A percentile compares a stretch with the other conserved stretches of the same genome.
phyloP scores from a whole-genome alignment of 1,139 yeast genomes.

The Pichia inconspicua region DNA sequence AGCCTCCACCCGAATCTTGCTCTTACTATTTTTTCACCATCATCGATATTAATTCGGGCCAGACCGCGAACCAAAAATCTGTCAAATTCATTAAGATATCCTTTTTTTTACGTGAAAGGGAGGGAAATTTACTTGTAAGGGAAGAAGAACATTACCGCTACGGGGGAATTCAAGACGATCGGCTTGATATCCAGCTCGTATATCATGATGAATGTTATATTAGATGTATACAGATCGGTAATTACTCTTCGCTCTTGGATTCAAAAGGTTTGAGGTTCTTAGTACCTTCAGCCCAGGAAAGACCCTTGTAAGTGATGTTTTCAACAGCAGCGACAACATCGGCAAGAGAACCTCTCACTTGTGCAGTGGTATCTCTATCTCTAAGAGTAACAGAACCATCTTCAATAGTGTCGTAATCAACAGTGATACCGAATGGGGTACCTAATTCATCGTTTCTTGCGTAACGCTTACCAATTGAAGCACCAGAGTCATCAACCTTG shows the following conservation, averaged over 20 bases:
- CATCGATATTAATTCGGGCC: neutral
- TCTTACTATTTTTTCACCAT: neutral
- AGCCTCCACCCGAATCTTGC: neutral
- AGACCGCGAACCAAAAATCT: neutral
- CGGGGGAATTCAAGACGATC: too few relatives aligned
- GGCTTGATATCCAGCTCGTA: neutral
- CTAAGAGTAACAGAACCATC: constrained; percentile 91
- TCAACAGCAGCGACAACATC: constrained; percentile 75
- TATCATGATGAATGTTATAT: neutral
- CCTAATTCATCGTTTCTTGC: constrained; percentile 99
- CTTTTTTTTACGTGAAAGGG: too few relatives aligned
- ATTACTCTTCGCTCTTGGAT: constrained; percentile 22
- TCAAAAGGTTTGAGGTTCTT: constrained; percentile 57
- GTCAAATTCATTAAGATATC: too few relatives aligned
- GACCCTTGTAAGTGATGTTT: constrained; percentile 66
- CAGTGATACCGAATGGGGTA: constrained; percentile 97
- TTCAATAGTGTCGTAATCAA: constrained; percentile 88
- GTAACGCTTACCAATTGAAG: constrained; percentile 96
- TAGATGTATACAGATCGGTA: neutral
- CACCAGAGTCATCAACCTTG: constrained; percentile 95
- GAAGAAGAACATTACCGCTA: too few relatives aligned
- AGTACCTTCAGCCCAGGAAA: constrained; percentile 82
- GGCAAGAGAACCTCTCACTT: constrained; percentile 85
- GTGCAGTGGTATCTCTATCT: constrained; percentile 96
- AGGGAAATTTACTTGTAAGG: too few relatives aligned